phyloP scores from a whole-genome alignment of 1,139 yeast genomes.

The Debaryomyces robertsiae region DNA sequence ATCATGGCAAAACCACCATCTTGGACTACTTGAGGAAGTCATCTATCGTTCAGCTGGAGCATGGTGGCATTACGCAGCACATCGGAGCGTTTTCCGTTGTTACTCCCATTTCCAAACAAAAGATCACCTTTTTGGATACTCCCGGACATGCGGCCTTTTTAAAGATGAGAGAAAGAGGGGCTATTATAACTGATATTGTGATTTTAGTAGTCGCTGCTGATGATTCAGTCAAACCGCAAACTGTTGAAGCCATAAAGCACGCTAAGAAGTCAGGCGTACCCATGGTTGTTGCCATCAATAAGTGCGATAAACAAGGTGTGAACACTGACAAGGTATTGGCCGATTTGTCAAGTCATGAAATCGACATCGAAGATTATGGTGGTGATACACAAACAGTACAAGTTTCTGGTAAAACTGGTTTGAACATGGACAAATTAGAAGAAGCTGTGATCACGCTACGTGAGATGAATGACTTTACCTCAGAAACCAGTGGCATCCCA shows the following conservation, averaged over 20 bases:
- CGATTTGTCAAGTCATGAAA: slow-evolving; percentile 75
- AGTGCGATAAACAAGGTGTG: slow-evolving; percentile 81
- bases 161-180: slow-evolving; percentile 96
- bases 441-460: slow-evolving; percentile 86
- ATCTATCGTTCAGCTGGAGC: slow-evolving; percentile 78
- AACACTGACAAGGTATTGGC: slow-evolving; percentile 72
- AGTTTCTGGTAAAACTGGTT: slow-evolving; percentile 82
- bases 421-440: slow-evolving; percentile 85
- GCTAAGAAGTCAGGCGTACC: slow-evolving; percentile 85
- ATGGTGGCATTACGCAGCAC: slow-evolving; percentile 97
- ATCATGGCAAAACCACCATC: slow-evolving; percentile 96
- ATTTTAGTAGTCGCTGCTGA: slow-evolving; percentile 96
- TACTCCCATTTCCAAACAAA: slow-evolving; percentile 71
- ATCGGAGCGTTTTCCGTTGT: slow-evolving; percentile 94
- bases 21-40: slow-evolving; percentile 84
- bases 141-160: slow-evolving; percentile 98
- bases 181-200: slow-evolving; percentile 89
- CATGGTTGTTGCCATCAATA: slow-evolving; percentile 87
- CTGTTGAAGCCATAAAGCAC: slow-evolving; percentile 93
- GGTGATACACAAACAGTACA: slow-evolving; percentile 92
- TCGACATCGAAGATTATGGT: slow-evolving; percentile 90
- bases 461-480: slow-evolving; percentile 77
- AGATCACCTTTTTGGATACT: slow-evolving; percentile 89
- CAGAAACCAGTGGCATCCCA: slow-evolving; percentile 55
- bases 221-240: slow-evolving; percentile 97